Base-by-base conservation (phyloP, 805 yeast genomes). In the Yarrowia sp. region DNA sequence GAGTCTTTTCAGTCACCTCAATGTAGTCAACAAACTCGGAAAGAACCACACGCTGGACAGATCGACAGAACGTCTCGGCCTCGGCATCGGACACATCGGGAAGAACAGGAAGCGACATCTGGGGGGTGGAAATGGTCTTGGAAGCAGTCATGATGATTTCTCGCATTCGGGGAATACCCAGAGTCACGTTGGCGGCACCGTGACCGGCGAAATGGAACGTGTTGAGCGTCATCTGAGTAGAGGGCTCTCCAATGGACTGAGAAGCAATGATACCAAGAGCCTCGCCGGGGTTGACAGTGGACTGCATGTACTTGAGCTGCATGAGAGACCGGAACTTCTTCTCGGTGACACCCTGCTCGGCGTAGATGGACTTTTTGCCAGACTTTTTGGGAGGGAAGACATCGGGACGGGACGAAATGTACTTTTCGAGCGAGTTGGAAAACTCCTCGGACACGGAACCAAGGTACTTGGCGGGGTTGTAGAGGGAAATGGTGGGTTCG, bases 91-190 rank as follows among this genome's bases (percentile, higher is more conserved):
- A 81, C 64, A 96, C 95, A 72, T 89, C 96, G 39, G 81, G 78
- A 72, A 85, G 79, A 53, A 95, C 82, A 32, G 99, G 99, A 71
- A 95, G 80, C 3, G 95, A 86, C 99, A 95, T 95, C 79, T 95
- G 98, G 50, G 99, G 99, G n/a, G 99, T 95, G 80, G 91, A 90
- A 74, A 95, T 95, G 55, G 89, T 79, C 22, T 97, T 86, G 66
- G 97, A 90, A 18, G 99, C 99, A 11, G 99, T 96, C 99, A 95
- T 95, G 75, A 95, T 92, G 77, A 95, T 95, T 84, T 95, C 99
- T 85, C 99, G 89, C 90, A 95, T 87, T 85, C 99, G 97, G 45
- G 99, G 99, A 75, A 95, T 95, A 89, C 99, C 99, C 73, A 95
- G 83, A 0, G 99, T 95, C 69, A 95, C 99, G 78, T 95, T 95